These are phyloP conservation scores for Apiospora aurea DNA, from an alignment of 2,329 filamentous ascomycete species.

Conservation along the genomic window DNA sequence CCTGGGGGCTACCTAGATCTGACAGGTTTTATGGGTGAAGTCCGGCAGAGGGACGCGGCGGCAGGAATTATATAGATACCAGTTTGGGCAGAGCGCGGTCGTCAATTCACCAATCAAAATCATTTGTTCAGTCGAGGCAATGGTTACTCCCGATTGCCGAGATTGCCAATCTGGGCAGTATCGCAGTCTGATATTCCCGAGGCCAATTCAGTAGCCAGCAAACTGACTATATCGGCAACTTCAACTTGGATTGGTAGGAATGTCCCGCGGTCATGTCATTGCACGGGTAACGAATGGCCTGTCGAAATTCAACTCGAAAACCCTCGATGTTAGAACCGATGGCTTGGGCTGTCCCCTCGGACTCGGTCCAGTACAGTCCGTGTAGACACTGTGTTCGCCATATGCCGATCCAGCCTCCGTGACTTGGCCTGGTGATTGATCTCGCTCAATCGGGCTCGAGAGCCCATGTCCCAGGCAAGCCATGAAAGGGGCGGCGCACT, in stretches of 20 bases:
- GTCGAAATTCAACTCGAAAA: background rate
- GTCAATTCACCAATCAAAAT: background rate
- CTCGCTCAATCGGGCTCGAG: background rate
- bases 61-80: background rate
- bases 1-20: constrained; percentile 66
- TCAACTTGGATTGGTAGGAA: background rate
- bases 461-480: too few relatives aligned
- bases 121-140: background rate
- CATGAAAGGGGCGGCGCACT: background rate
- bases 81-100: background rate
- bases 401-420: background rate
- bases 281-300: background rate
- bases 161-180: background rate
- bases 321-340: background rate
- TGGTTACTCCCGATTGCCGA: background rate
- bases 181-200: background rate
- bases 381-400: background rate
- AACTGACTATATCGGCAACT: background rate
- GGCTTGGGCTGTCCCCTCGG: too few relatives aligned
- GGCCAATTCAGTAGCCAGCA: background rate
- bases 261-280: too few relatives aligned
- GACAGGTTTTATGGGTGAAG: background rate
- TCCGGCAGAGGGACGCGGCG: background rate
- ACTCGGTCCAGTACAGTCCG: background rate
- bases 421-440: background rate